These are phyloP conservation scores for Saturnispora mendoncae DNA, from an alignment of 805 yeast species.

Conservation along the genomic window DNA sequence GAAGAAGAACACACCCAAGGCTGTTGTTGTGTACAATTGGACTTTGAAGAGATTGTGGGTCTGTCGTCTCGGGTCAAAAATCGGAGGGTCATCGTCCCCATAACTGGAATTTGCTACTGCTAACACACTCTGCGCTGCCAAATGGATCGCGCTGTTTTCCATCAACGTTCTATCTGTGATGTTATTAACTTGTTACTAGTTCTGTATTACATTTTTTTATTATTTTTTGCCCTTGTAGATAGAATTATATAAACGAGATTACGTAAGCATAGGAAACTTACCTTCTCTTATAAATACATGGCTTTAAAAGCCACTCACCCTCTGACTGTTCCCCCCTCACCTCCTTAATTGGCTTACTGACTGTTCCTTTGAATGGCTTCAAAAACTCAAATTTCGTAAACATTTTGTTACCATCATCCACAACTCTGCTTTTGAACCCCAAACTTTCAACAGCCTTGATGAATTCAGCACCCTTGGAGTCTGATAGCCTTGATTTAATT, in stretches of 20 bases:
- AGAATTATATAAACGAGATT: neutral
- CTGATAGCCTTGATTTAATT: slow-evolving; percentile 84
- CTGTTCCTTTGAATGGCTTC: slow-evolving; percentile 66
- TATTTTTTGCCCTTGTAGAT: slow-evolving; percentile 1
- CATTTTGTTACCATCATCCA: slow-evolving; percentile 87
- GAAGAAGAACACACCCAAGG: slow-evolving; percentile 39
- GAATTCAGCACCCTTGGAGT: slow-evolving; percentile 70
- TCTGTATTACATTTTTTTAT: no score
- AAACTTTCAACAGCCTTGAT: slow-evolving; percentile 62
- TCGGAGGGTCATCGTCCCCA: slow-evolving; percentile 24
- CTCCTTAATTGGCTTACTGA: slow-evolving; percentile 48
- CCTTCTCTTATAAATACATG: slow-evolving; percentile 91
- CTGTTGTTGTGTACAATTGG: slow-evolving; percentile 41
- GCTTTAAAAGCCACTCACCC: slow-evolving; percentile 86
- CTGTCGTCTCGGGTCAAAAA: slow-evolving; percentile 33
- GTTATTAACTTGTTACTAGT: no score
- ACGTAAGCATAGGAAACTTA: no score
- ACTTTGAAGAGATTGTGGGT: slow-evolving; percentile 51
- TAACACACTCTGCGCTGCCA: neutral
- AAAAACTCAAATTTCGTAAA: slow-evolving; percentile 90
- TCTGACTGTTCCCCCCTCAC: slow-evolving; percentile 54
- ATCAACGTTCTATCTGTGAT: neutral
- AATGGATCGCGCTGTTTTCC: neutral
- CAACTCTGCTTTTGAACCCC: slow-evolving; percentile 82
- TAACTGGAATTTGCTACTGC: neutral